Conservation (phyloP, 2,329 filamentous ascomycete genomes). For the Fusarium guadeloupense region DNA sequence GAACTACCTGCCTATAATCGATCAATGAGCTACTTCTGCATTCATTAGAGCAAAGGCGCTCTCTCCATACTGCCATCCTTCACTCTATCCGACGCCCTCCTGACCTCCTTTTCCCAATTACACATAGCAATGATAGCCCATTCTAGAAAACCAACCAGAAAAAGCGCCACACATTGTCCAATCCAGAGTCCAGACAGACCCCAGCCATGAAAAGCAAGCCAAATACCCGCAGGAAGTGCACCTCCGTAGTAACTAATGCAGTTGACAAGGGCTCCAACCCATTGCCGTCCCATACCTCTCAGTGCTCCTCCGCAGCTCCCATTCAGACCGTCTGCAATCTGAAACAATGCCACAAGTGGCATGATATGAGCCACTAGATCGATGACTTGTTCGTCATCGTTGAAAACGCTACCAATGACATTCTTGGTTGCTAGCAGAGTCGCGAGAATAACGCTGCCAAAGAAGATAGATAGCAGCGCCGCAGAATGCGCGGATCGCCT, state of each 20-base stretch:
- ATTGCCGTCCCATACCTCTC: constrained; percentile 85
- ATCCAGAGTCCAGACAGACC: constrained; percentile 83
- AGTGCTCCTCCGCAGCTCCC: constrained; percentile 84
- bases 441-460: constrained; percentile 73
- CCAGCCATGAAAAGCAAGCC: constrained; percentile 87
- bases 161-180: constrained; percentile 82
- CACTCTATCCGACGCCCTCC: constrained; percentile 40
- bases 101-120: constrained; percentile 68
- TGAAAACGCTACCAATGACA: constrained; percentile 82
- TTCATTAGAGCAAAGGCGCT: background rate
- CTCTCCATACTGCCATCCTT: constrained; percentile 28
- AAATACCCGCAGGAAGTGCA: constrained; percentile 83
- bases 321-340: constrained; percentile 89
- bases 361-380: constrained; percentile 78
- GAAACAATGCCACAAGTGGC: constrained; percentile 88
- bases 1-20: too few relatives aligned
- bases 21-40: too few relatives aligned
- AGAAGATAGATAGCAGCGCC: constrained; percentile 74
- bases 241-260: constrained; percentile 85
- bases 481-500: constrained; percentile 78
- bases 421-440: constrained; percentile 76
- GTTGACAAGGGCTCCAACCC: constrained; percentile 85
- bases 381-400: constrained; percentile 77
- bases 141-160: constrained; percentile 79
- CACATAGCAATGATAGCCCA: constrained; percentile 83